phyloP scores from a whole-genome alignment of 164 flowering plant species.

The grape (Vitis vinifera) region ASM3070453v1 NC_081809.1:2884501-2885000 shows the following conservation, averaged over 20 bases:
- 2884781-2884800: background rate
- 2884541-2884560: background rate
- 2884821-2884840: too few species aligned
- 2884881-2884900: constrained; percentile 93
- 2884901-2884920: constrained; percentile 92
- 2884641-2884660: constrained; percentile 80
- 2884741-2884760: constrained; percentile 79
- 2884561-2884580: constrained; percentile 53
- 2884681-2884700: constrained; percentile 77
- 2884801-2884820: too few species aligned
- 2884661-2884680: constrained; percentile 67
- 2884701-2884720: constrained; percentile 81
- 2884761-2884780: constrained; percentile 83
- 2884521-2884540: background rate
- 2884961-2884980: constrained; percentile 94
- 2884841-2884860: too few species aligned
- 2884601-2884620: constrained; percentile 67
- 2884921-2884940: constrained; percentile 86
- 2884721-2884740: constrained; percentile 73
- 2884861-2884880: background rate
- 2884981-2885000: constrained; percentile 87
- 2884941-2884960: constrained; percentile 85
- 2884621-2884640: constrained; percentile 50
- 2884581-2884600: constrained; percentile 54
- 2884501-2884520: too few species aligned